phyloP scores from a whole-genome alignment of 2,329 filamentous ascomycete genomes.

The Ramichloridium luteum region DNA sequence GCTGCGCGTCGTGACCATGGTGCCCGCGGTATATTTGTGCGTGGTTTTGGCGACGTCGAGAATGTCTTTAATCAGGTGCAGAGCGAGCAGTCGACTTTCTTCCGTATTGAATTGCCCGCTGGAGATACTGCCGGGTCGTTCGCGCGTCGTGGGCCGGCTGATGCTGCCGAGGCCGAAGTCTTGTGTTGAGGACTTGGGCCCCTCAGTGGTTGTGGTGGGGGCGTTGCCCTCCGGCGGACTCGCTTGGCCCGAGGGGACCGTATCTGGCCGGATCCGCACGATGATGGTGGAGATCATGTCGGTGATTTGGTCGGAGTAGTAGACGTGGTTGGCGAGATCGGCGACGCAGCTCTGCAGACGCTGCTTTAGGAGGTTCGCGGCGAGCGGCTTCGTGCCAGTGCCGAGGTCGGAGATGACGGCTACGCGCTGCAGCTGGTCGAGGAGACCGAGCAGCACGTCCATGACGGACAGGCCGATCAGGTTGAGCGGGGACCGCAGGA shows the following conservation, averaged over 20 bases:
- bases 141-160: slow-evolving; percentile 30
- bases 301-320: slow-evolving; percentile 90
- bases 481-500: slow-evolving; percentile 80
- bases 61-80: slow-evolving; percentile 71
- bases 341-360: slow-evolving; percentile 71
- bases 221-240: slow-evolving; percentile 6
- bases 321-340: slow-evolving; percentile 85
- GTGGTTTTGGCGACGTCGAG: slow-evolving; percentile 60
- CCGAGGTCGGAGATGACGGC: slow-evolving; percentile 30
- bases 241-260: slow-evolving; percentile 20
- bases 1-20: slow-evolving; percentile 33
- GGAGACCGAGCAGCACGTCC: slow-evolving; percentile 76
- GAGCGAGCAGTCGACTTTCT: slow-evolving; percentile 50
- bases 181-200: slow-evolving; percentile 5
- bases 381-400: slow-evolving; percentile 46
- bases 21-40: slow-evolving; percentile 29
- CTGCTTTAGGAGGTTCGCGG: slow-evolving; percentile 32
- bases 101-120: slow-evolving; percentile 48
- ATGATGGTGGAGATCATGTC: slow-evolving; percentile 85
- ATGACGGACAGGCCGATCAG: slow-evolving; percentile 93
- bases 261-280: slow-evolving; percentile 58
- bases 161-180: slow-evolving; percentile 22
- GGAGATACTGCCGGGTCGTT: slow-evolving; percentile 33
- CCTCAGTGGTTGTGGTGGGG: slow-evolving; percentile 6
- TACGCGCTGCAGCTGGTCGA: slow-evolving; percentile 54